Base-by-base conservation (phyloP, 139 green algal species). In the Micractinium sp. region DNA sequence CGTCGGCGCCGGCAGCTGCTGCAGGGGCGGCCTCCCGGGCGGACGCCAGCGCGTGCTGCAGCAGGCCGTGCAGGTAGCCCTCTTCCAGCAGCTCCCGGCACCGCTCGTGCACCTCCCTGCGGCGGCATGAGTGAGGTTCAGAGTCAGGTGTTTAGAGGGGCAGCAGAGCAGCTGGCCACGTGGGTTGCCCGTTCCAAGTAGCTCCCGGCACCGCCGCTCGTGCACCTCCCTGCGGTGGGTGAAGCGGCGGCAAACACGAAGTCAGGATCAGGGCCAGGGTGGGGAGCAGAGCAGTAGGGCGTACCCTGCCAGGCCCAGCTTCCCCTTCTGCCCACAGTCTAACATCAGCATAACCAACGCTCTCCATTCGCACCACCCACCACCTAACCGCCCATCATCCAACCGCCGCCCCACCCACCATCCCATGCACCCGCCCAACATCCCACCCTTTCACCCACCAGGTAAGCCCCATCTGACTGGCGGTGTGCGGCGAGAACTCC, bases 401-500 rank as follows among this genome's bases (percentile, higher is more conserved):
- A 5, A 9, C 75, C 35, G 35, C 35, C 29, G 19, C 35, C 75
- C 16, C 36, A 13, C 18, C 78, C n/a, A 19, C 31, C 35, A 19
- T 23, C 73, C 31, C 73, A 69, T 35, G 29, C 36, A 66, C 39
- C 33, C 20, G 9, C 29, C n/a, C n/a, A n/a, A n/a, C n/a, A 1
- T 16, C 14, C 15, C 47, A n/a, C n/a, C 20, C 61, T 3, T 74
- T 20, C 56, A 60, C 84, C 0, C 84, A 88, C 94, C 94, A 97
- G 4, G 95, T 91, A 82, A 98, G 87, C 2, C 95, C 94, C 92
- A 99, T 91, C 3, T 92, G 73, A 61, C 78, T 93, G 47, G 97
- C 94, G 0, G 93, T 97, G 67, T 89, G 71, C 9, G 95, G 94
- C 1, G 90, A 89, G 82, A 99, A 99, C 92, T 99, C 96, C 0